A percentile compares a stretch with the other conserved stretches of the same genome.
Evolutionary conservation across 108 stramenopile species (phyloP).

Genomic region (Bacterosira constricta): DNA sequence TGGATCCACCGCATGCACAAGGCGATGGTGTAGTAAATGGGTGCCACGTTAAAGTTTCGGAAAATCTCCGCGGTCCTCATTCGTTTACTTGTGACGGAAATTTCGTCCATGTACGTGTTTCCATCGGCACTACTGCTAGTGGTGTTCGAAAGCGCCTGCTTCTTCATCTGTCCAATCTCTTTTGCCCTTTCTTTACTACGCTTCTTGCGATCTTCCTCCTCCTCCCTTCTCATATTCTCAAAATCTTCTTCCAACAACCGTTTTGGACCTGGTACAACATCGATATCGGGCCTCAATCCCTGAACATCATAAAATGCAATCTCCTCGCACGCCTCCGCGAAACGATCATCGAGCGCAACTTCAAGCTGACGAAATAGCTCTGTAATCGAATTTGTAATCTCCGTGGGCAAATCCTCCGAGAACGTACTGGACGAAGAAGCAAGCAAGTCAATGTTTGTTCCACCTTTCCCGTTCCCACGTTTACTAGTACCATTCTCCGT

Average conservation of each 20-base stretch:
- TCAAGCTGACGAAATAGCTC: conserved; percentile 42
- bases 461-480: not conserved
- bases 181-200: conserved; percentile 1
- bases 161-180: not conserved
- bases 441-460: conserved; percentile 25
- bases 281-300: conserved; percentile 34
- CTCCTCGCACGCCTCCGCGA: conserved; percentile 41
- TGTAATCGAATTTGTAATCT: conserved; percentile 41
- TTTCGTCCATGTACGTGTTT: conserved; percentile 35
- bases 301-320: conserved; percentile 49
- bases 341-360: conserved; percentile 43
- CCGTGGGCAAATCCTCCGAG: conserved; percentile 38
- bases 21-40: conserved; percentile 84
- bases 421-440: conserved; percentile 26
- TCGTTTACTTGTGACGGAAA: conserved; percentile 26
- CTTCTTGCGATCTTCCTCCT: conserved; percentile 3
- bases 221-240: conserved; percentile 36
- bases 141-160: not conserved
- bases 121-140: not conserved
- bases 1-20: conserved; percentile 70
- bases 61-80: conserved; percentile 73
- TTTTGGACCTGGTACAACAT: conserved; percentile 33
- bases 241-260: conserved; percentile 43
- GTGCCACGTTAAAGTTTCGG: conserved; percentile 82
- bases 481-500: not conserved